These are phyloP conservation scores for Boletus holoroseus DNA, from an alignment of 1,284 basidiomycete genomes.

Conservation along the genomic window DNA sequence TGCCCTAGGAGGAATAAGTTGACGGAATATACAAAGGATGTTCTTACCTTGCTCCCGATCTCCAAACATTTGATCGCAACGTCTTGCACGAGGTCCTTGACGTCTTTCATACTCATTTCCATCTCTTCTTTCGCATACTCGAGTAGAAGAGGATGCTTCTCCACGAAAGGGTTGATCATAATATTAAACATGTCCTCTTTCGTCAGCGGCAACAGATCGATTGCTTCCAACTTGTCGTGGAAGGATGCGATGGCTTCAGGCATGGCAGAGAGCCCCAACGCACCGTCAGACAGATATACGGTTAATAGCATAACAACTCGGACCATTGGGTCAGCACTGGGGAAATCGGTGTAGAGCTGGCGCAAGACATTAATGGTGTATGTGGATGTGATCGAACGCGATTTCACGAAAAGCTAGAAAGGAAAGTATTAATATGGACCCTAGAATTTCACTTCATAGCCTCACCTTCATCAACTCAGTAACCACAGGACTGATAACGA, in stretches of 20 bases:
- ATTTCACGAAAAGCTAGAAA: constrained; percentile 59
- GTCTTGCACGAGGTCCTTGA: constrained; percentile 46
- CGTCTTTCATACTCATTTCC: constrained; percentile 39
- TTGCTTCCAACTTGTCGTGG: constrained; percentile 41
- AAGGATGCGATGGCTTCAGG: constrained; percentile 33
- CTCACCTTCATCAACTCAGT: constrained; percentile 58
- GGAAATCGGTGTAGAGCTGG: constrained; percentile 59
- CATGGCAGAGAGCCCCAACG: constrained; percentile 33
- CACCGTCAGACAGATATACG: constrained; percentile 48
- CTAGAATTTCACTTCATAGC: neutral
- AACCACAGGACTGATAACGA: constrained; percentile 43
- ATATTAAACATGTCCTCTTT: constrained; percentile 55
- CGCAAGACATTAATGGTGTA: constrained; percentile 49
- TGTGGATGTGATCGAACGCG: constrained; percentile 55
- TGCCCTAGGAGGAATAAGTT: constrained; percentile 43
- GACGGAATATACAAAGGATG: constrained; percentile 1
- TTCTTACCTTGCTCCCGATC: constrained; percentile 56
- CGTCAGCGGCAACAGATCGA: constrained; percentile 52
- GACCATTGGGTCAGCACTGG: constrained; percentile 50
- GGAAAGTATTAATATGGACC: constrained; percentile 9
- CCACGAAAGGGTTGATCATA: constrained; percentile 64
- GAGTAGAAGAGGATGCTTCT: constrained; percentile 47
- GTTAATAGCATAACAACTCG: constrained; percentile 64
- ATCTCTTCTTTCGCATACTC: constrained; percentile 50
- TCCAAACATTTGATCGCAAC: constrained; percentile 53